These are phyloP conservation scores for Xylaria acuta DNA, from an alignment of 495 filamentous ascomycete genomes.

Conservation along the genomic window DNA sequence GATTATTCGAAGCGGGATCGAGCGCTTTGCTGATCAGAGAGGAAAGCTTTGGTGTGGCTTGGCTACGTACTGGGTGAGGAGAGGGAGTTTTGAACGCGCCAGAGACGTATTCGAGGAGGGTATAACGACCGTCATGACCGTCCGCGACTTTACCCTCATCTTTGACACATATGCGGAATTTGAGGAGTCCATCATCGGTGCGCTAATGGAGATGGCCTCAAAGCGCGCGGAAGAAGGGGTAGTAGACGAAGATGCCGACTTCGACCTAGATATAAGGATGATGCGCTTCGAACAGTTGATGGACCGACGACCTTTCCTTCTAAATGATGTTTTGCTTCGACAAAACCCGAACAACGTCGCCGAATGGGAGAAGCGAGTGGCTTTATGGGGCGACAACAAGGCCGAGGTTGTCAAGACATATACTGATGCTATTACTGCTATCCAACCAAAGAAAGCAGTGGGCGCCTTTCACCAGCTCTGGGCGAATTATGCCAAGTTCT, in stretches of 20 bases:
- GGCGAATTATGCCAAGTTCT: slow-evolving; percentile 98
- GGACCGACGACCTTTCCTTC: slow-evolving; percentile 94
- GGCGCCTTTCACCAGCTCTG: slow-evolving; percentile 95
- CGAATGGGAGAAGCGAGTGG: slow-evolving; percentile 97
- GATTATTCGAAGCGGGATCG: slow-evolving; percentile 92
- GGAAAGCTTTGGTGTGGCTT: slow-evolving; percentile 97
- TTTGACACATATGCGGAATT: slow-evolving; percentile 98
- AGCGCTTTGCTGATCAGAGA: slow-evolving; percentile 90
- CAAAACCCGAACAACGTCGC: slow-evolving; percentile 97
- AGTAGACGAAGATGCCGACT: slow-evolving; percentile 84
- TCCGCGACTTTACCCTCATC: slow-evolving; percentile 95
- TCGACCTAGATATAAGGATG: slow-evolving; percentile 97
- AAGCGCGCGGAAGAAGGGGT: slow-evolving; percentile 80
- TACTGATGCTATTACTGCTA: slow-evolving; percentile 88
- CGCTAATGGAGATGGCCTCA: slow-evolving; percentile 86
- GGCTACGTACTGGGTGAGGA: slow-evolving; percentile 96
- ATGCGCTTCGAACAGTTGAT: slow-evolving; percentile 97
- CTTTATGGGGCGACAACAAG: slow-evolving; percentile 93
- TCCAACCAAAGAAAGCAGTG: slow-evolving; percentile 92
- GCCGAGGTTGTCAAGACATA: slow-evolving; percentile 92
- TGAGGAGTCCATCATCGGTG: slow-evolving; percentile 93
- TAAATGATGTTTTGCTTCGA: slow-evolving; percentile 93
- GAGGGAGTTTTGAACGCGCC: slow-evolving; percentile 86
- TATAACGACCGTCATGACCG: slow-evolving; percentile 97
- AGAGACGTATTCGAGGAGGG: slow-evolving; percentile 96